These are phyloP conservation scores for Magnaporthales sp. DNA, from an alignment of 2,329 filamentous ascomycete genomes.

Conservation along the genomic window DNA sequence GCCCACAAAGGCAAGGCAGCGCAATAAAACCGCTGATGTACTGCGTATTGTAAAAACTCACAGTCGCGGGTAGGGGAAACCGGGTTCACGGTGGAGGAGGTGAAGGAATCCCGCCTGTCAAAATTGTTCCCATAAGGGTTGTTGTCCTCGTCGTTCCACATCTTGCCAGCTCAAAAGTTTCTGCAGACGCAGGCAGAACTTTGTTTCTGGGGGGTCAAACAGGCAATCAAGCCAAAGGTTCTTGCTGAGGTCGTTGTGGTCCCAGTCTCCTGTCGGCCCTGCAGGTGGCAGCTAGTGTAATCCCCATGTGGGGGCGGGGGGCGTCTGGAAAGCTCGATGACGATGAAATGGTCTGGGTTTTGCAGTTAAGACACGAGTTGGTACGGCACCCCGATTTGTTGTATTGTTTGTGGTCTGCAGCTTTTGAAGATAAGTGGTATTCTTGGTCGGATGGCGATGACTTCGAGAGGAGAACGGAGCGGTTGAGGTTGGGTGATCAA, in stretches of 20 bases:
- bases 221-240: not conserved
- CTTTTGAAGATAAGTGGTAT: not conserved
- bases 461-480: not conserved
- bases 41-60: conserved; percentile 30
- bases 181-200: not conserved
- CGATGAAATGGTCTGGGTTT: conserved; percentile 1
- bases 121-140: conserved; percentile 92
- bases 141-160: conserved; percentile 99
- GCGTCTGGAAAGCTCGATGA: conserved; percentile 1
- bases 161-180: conserved; percentile 31
- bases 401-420: not conserved
- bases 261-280: conserved; percentile 5
- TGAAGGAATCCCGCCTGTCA: conserved; percentile 73
- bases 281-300: conserved; percentile 4
- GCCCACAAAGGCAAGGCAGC: not conserved
- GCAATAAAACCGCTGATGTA: conserved; percentile 1
- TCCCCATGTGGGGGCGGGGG: conserved; percentile 6
- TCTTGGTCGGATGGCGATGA: not conserved
- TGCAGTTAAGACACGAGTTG: not conserved
- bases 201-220: not conserved
- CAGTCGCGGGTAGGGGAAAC: conserved; percentile 52
- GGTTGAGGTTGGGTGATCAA: not conserved
- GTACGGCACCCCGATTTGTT: not conserved
- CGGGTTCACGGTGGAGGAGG: conserved; percentile 58
- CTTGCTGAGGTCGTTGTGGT: not conserved